Evolutionary conservation across 2,329 filamentous ascomycete genomes (phyloP).

Genomic region (Ophiobolus disseminans): DNA sequence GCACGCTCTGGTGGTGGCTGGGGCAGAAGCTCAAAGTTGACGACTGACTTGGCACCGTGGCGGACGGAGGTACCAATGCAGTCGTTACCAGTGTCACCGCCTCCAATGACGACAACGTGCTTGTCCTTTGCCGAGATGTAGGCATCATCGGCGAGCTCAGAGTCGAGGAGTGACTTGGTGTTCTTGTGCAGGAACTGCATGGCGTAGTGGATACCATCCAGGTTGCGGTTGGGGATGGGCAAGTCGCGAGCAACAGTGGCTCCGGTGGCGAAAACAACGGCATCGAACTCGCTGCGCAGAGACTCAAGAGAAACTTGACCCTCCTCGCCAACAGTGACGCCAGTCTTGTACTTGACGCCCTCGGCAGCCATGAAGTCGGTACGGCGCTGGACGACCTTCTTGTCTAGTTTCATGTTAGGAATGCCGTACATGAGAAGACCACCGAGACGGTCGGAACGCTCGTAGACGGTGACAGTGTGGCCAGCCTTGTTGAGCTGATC

Average conservation of each 20-base stretch:
- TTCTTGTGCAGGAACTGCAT: conserved; percentile 99
- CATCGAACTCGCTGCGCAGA: conserved; percentile 76
- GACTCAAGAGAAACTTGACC: conserved; percentile 71
- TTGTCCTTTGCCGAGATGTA: conserved; percentile 97
- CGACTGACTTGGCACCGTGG: conserved; percentile 92
- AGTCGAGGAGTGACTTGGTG: conserved; percentile 96
- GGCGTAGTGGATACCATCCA: conserved; percentile 91
- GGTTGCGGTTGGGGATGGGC: conserved; percentile 85
- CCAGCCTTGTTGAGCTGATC: conserved; percentile 95
- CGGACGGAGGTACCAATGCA: conserved; percentile 97
- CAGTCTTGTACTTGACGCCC: conserved; percentile 82
- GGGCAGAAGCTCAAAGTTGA: conserved; percentile 94
- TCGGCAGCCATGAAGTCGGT: conserved; percentile 94
- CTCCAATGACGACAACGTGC: conserved; percentile 94
- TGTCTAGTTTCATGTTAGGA: conserved; percentile 99
- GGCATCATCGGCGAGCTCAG: conserved; percentile 78
- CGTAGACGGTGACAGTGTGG: conserved; percentile 87
- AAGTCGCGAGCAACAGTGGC: conserved; percentile 92
- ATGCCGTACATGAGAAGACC: conserved; percentile 98
- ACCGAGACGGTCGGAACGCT: conserved; percentile 88
- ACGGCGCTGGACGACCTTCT: conserved; percentile 93
- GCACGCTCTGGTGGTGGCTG: conserved; percentile 91
- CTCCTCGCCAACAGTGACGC: conserved; percentile 79
- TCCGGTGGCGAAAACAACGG: conserved; percentile 89
- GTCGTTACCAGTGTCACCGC: conserved; percentile 97